Evolutionary conservation across 192 early-diverging fungal genomes (phyloP).

Genomic region (Glomus cerebriforme): DNA sequence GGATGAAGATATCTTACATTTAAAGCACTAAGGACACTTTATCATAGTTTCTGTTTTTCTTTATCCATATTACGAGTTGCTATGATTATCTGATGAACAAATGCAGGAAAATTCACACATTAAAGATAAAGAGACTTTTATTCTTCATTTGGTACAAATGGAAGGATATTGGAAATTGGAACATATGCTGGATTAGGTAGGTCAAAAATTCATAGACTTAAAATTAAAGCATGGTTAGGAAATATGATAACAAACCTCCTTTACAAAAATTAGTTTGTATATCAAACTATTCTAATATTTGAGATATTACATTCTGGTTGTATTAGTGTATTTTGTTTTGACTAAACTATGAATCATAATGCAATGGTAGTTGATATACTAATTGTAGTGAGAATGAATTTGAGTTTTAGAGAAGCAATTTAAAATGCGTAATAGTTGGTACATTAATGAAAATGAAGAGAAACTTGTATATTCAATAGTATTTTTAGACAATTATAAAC

Average conservation of each 20-base stretch:
- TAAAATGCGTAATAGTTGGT: no score
- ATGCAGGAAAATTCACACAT: not conserved
- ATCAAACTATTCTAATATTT: slow-evolving; percentile 35
- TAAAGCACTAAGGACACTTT: slow-evolving; percentile 13
- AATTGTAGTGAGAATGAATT: slow-evolving; percentile 34
- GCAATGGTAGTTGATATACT: slow-evolving; percentile 32
- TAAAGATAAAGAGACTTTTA: not conserved
- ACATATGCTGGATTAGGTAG: not conserved
- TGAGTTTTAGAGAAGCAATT: slow-evolving; percentile 1
- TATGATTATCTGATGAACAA: slow-evolving; percentile 24
- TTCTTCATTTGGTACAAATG: not conserved
- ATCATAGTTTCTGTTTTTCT: slow-evolving; percentile 36
- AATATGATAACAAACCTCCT: no score
- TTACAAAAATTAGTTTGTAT: not conserved
- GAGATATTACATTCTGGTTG: slow-evolving; percentile 25
- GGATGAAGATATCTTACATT: slow-evolving; percentile 9
- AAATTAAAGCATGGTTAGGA: no score
- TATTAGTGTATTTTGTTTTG: slow-evolving; percentile 37
- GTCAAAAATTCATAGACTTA: not conserved
- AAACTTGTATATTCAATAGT: slow-evolving; percentile 29
- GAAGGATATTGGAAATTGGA: not conserved
- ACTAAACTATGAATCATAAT: slow-evolving; percentile 34
- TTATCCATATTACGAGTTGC: slow-evolving; percentile 24
- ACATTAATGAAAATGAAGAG: not conserved
- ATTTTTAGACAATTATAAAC: slow-evolving; percentile 32